Evolutionary conservation across 768 basidiomycete species (phyloP).

Genomic region (Suillus paluster): DNA sequence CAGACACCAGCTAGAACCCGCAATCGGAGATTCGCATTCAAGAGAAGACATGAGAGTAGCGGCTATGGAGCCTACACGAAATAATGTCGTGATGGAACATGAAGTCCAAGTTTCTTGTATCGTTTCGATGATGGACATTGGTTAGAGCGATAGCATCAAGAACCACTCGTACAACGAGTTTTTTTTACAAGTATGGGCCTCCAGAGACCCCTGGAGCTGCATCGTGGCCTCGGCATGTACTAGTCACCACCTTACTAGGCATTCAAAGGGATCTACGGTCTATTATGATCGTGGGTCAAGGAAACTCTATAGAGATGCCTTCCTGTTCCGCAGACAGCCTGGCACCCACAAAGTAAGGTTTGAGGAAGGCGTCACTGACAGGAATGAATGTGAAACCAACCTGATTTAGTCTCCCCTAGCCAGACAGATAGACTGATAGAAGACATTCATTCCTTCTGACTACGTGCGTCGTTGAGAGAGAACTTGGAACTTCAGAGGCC

Average conservation of each 20-base stretch:
- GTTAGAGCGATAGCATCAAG: not conserved
- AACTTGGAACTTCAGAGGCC: too few relatives aligned
- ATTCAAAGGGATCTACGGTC: too few relatives aligned
- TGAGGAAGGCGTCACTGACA: too few relatives aligned
- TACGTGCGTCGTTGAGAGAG: too few relatives aligned
- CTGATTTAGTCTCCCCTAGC: too few relatives aligned
- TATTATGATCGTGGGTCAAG: too few relatives aligned
- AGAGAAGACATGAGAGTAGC: not conserved
- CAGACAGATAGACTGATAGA: too few relatives aligned
- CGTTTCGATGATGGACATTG: not conserved
- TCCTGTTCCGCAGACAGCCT: too few relatives aligned
- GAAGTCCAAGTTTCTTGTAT: constrained; percentile 2
- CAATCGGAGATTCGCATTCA: not conserved
- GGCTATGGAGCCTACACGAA: not conserved
- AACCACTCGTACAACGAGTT: not conserved
- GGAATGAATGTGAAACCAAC: too few relatives aligned
- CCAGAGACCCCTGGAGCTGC: not conserved
- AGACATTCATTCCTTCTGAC: too few relatives aligned
- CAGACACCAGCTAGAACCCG: not conserved
- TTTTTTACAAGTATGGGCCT: not conserved
- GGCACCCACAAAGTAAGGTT: too few relatives aligned
- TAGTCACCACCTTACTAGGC: not conserved
- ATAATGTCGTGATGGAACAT: constrained; percentile 5
- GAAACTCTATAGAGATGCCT: too few relatives aligned
- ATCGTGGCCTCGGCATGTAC: not conserved